These are phyloP conservation scores for Wickerhamiella alocasiicola DNA, from an alignment of 805 yeast species.

Conservation along the genomic window DNA sequence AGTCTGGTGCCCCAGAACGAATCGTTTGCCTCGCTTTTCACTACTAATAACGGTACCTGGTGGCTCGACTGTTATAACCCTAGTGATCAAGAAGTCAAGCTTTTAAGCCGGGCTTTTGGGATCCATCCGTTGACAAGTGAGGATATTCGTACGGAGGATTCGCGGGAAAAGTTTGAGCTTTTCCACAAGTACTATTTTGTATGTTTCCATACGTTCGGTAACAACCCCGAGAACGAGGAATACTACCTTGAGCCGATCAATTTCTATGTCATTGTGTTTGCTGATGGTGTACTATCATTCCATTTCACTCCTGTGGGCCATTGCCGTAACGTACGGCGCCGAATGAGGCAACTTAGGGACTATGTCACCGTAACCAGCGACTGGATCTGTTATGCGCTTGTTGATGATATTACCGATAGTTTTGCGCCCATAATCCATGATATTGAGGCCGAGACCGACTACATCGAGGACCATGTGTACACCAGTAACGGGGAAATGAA, in stretches of 20 bases:
- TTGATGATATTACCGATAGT: constrained; percentile 54
- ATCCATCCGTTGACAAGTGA: constrained; percentile 97
- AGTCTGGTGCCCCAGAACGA: constrained; percentile 50
- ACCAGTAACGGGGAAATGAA: constrained; percentile 45
- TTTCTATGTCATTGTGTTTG: constrained; percentile 49
- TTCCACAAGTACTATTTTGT: constrained; percentile 86
- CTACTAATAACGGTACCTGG: constrained; percentile 71
- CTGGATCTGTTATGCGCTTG: constrained; percentile 55
- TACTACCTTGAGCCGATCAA: constrained; percentile 49
- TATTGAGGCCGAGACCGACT: constrained; percentile 51
- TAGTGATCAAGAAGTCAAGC: constrained; percentile 88
- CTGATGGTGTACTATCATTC: constrained; percentile 47
- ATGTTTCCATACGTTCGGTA: constrained; percentile 92
- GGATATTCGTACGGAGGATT: constrained; percentile 91
- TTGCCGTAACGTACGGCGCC: constrained; percentile 48
- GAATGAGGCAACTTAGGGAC: constrained; percentile 51
- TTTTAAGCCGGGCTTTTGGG: constrained; percentile 84
- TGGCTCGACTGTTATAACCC: constrained; percentile 94
- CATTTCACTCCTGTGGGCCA: constrained; percentile 48
- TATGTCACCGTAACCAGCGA: constrained; percentile 48
- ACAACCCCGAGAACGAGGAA: constrained; percentile 51
- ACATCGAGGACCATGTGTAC: constrained; percentile 71
- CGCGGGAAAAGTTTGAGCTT: constrained; percentile 93
- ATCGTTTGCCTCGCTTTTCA: constrained; percentile 56
- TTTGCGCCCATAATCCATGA: constrained; percentile 50